Conservation (phyloP, 345 rosid genomes). For the Luvunga scandens region DNA sequence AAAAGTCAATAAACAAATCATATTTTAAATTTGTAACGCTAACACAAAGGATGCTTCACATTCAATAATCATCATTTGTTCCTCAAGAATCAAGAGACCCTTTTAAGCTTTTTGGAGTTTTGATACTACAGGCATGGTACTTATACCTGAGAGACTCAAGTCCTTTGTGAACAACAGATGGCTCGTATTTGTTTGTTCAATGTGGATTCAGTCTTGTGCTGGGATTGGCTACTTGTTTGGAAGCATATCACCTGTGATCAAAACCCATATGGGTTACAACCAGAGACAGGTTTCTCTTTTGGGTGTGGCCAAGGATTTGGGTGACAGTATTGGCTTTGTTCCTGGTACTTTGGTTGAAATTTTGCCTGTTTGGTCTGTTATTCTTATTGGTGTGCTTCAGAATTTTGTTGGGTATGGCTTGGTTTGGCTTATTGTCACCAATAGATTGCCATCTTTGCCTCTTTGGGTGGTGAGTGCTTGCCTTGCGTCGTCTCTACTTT, state of each 20-base stretch:
- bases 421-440: conserved; percentile 63
- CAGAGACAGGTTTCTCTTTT: conserved; percentile 73
- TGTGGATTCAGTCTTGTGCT: conserved; percentile 79
- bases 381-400: conserved; percentile 58
- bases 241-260: conserved; percentile 77
- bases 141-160: conserved; percentile 27
- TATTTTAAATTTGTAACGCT: neutral
- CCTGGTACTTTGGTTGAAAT: conserved; percentile 63
- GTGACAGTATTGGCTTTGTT: conserved; percentile 61
- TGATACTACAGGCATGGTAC: conserved; percentile 9
- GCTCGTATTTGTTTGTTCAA: conserved; percentile 78
- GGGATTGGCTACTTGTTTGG: conserved; percentile 86
- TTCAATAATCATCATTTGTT: neutral
- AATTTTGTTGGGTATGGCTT: conserved; percentile 68
- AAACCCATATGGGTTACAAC: conserved; percentile 60
- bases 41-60: neutral
- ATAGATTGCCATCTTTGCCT: conserved; percentile 55
- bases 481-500: neutral
- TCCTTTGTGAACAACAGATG: conserved; percentile 56
- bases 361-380: conserved; percentile 58
- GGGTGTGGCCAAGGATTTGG: conserved; percentile 84
- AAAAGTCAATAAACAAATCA: neutral
- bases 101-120: neutral
- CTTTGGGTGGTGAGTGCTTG: conserved; percentile 76
- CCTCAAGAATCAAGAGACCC: neutral